These are phyloP conservation scores for Alternaria rosae DNA, from an alignment of 2,329 filamentous ascomycete genomes.

Conservation along the genomic window DNA sequence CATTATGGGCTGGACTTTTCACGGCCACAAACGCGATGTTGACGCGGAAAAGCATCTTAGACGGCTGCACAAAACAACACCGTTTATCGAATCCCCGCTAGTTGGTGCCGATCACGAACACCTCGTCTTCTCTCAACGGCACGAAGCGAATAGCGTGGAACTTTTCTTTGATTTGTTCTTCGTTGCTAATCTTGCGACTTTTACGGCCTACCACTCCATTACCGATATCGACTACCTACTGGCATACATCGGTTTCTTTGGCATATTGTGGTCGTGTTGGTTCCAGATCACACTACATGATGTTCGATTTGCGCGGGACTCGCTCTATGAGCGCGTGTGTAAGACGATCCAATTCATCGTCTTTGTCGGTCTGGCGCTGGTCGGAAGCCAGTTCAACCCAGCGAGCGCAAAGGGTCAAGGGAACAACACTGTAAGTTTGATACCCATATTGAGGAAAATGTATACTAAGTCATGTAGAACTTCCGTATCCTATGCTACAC, in stretches of 20 bases:
- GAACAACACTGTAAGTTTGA: conserved; percentile 36
- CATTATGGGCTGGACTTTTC: conserved; percentile 44
- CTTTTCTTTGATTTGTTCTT: conserved; percentile 48
- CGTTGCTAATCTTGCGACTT: conserved; percentile 49
- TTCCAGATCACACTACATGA: conserved; percentile 51
- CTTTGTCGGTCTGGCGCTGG: conserved; percentile 49
- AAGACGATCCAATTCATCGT: conserved; percentile 49
- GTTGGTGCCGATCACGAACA: conserved; percentile 45
- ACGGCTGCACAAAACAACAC: conserved; percentile 43
- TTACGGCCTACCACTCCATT: conserved; percentile 50
- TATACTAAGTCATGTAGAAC: conserved; percentile 32
- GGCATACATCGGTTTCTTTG: conserved; percentile 51
- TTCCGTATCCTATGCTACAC: conserved; percentile 48
- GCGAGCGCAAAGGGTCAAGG: conserved; percentile 24
- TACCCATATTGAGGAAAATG: accelerated
- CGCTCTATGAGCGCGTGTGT: conserved; percentile 48
- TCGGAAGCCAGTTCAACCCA: conserved; percentile 48
- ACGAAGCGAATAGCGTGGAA: conserved; percentile 51
- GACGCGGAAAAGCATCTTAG: conserved; percentile 48
- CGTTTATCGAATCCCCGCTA: conserved; percentile 47
- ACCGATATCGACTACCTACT: conserved; percentile 43
- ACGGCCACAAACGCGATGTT: conserved; percentile 37
- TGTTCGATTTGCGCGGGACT: conserved; percentile 51
- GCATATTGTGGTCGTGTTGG: conserved; percentile 49
- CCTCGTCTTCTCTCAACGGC: conserved; percentile 48